Base-by-base conservation (phyloP, 768 basidiomycete species). In the Boletus vinaceobasis region DNA sequence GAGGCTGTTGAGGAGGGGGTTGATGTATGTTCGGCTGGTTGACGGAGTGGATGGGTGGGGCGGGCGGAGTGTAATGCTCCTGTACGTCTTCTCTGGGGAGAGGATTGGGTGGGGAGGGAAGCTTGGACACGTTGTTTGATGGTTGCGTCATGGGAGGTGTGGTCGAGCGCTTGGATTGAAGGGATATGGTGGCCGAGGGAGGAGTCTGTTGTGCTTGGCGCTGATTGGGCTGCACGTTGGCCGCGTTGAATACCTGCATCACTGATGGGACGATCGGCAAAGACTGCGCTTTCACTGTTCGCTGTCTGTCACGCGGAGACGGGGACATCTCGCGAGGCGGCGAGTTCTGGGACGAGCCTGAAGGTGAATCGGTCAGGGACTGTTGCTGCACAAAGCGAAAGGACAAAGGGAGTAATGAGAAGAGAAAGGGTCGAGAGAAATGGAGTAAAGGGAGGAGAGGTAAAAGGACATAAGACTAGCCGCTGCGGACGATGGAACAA, bases 211-310 rank as follows among this genome's bases (percentile, higher is more conserved):
- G 71, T 9, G 26, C 17, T 7, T 53, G 66, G 57, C 76, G 75
- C 64, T 79, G 77, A 47, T 68, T 68, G 56, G 74, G 58, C 63
- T 68, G 65, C 35, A 64, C 57, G 56, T 72, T 60, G 68, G 74
- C 71, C 10, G 60, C 57, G 48, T 64, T 62, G 64, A 81, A 84
- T 15, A 84, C 71, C 58, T 83, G 81, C 65, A 79, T 73, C 46
- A 83, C 76, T 21, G 76, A 74, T 26, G 86, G 83, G 5, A 84
- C 82, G 65, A 82, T 71, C 53, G 86, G 82, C 75, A 87, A 76
- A 0, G 86, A 84, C 58, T 82, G 80, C 1, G 82, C 64, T 61
- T 87, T 87, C 23, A 76, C 62, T 10, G 82, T 73, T 36, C 86
- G 76, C 56, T 70, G 84, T 73, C 71, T 79, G 49, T 76, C 73